Percentiles rank a stretch among this genome's conserved stretches.
Evolutionary conservation across 2,329 filamentous ascomycete genomes (phyloP).

Genomic region (Hymenoscyphus infarciens): DNA sequence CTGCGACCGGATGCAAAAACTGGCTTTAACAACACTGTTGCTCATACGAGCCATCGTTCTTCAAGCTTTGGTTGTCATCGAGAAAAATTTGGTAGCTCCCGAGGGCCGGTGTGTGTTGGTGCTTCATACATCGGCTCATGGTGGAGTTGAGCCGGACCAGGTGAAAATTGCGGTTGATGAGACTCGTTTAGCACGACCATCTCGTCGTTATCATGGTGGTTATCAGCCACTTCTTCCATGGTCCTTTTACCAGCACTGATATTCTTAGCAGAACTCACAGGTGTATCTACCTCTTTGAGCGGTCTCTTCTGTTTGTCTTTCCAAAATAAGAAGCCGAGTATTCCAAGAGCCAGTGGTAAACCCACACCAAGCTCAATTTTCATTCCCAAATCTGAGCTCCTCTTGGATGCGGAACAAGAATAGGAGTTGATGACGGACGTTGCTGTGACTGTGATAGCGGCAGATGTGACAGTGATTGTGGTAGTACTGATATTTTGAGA

Average conservation of each 20-base stretch:
- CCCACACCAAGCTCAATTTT: constrained; percentile 22
- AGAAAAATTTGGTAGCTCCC: background rate
- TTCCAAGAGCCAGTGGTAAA: constrained; percentile 19
- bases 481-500: background rate
- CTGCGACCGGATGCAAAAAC: background rate
- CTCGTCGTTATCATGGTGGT: background rate
- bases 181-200: no score
- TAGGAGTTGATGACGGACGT: background rate
- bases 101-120: background rate
- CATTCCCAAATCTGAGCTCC: constrained; percentile 13
- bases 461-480: constrained; percentile 5
- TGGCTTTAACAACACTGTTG: background rate
- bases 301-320: constrained; percentile 15
- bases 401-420: background rate
- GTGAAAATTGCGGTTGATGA: no score
- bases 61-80: background rate
- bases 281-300: background rate
- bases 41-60: background rate
- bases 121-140: background rate
- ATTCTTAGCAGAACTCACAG: background rate
- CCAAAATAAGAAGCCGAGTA: constrained; percentile 19
- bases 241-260: no score
- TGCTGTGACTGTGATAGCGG: constrained; percentile 3
- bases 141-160: no score
- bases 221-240: background rate